These are phyloP conservation scores for Elsinoe australis DNA, from an alignment of 2,329 filamentous ascomycete genomes.

Conservation along the genomic window DNA sequence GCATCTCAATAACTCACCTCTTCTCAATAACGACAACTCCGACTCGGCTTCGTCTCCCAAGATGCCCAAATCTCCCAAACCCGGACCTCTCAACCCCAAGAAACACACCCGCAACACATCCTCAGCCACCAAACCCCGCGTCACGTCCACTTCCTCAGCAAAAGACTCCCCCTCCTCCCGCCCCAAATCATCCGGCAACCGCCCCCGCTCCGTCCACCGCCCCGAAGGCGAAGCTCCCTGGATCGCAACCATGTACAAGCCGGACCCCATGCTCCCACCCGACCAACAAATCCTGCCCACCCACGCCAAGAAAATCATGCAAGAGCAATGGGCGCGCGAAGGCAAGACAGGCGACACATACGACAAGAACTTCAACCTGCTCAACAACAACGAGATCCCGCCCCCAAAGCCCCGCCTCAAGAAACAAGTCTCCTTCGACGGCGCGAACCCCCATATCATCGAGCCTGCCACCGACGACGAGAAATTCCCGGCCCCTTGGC, in stretches of 20 bases:
- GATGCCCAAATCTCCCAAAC: conserved; percentile 32
- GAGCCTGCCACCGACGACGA: neutral
- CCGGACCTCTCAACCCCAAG: conserved; percentile 23
- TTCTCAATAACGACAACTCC: conserved; percentile 7
- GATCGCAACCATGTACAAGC: conserved; percentile 91
- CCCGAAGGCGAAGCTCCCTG: conserved; percentile 94
- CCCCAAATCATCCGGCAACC: neutral
- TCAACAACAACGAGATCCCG: conserved; percentile 55
- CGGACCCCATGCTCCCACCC: conserved; percentile 84
- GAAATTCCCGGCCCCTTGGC: conserved; percentile 2
- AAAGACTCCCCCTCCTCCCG: conserved; percentile 7
- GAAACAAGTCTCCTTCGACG: neutral
- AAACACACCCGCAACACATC: conserved; percentile 4
- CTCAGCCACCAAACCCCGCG: conserved; percentile 4
- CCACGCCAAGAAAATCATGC: conserved; percentile 80
- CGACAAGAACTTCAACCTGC: conserved; percentile 76
- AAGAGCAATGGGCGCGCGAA: conserved; percentile 92
- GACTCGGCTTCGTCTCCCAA: conserved; percentile 30
- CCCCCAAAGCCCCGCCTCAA: conserved; percentile 10
- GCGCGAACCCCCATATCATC: neutral
- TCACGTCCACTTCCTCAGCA: neutral
- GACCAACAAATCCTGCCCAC: conserved; percentile 95
- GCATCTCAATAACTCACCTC: conserved; percentile 12
- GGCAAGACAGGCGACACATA: conserved; percentile 79
- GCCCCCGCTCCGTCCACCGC: conserved; percentile 41